These are phyloP conservation scores for Xylaria nigripes DNA, from an alignment of 495 filamentous ascomycete genomes.

Conservation along the genomic window DNA sequence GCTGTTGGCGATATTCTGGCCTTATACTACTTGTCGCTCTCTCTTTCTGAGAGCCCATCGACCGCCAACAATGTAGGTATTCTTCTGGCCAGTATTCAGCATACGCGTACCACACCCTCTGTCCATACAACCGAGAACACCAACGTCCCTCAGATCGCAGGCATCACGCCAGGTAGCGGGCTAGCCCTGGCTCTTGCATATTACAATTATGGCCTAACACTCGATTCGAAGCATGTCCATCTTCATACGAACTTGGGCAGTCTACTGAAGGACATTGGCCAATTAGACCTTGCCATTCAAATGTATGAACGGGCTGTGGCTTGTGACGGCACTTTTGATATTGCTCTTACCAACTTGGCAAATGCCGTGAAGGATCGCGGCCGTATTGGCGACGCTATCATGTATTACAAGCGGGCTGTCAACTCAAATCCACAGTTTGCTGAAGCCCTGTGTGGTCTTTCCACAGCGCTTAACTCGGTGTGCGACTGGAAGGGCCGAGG, in stretches of 20 bases:
- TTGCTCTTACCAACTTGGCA: conserved; percentile 91
- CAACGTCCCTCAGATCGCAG: conserved; percentile 53
- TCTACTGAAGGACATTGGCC: conserved; percentile 92
- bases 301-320: conserved; percentile 96
- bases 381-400: conserved; percentile 81
- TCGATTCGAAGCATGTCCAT: conserved; percentile 91
- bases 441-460: conserved; percentile 92
- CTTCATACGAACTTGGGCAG: conserved; percentile 96
- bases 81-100: conserved; percentile 86
- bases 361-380: conserved; percentile 98
- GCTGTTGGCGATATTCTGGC: conserved; percentile 90
- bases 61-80: conserved; percentile 99
- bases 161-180: conserved; percentile 77
- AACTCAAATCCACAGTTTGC: conserved; percentile 89
- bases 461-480: conserved; percentile 93
- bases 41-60: conserved; percentile 90
- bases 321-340: conserved; percentile 90
- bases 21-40: conserved; percentile 92
- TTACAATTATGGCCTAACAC: conserved; percentile 84
- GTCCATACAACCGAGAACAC: conserved; percentile 18
- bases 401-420: conserved; percentile 86
- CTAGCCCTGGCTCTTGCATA: conserved; percentile 84
- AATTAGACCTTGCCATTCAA: conserved; percentile 79
- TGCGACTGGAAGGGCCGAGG: conserved; percentile 92
- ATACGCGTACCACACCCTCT: conserved; percentile 44